Evolutionary conservation across 2,329 filamentous ascomycete genomes (phyloP), one percentile per base, ranked within the genome.

Genomic region (Pyrenochaeta sp.): DNA sequence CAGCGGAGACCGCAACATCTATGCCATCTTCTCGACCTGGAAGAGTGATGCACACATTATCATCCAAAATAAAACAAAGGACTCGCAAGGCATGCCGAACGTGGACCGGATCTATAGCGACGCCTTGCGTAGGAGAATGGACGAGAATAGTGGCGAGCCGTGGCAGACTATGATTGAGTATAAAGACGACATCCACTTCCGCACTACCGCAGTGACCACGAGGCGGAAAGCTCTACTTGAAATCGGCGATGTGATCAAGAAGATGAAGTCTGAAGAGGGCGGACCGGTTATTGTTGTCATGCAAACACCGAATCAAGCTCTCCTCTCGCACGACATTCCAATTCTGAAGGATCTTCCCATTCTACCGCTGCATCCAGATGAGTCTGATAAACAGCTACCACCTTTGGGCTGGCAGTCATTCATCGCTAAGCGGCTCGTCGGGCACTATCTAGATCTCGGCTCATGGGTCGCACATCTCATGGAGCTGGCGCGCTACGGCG

Each of bases 361-460:
- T 13, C 79, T 99, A 44, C 86, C 91, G 0, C 84, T 99, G 47
- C 90, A 90, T 69, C 90, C 92, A 58, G 92, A 98, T 69, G 85
- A 90, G 27, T 86, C 89, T 0, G 96, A 99, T 72, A 92, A 91
- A 75, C 90, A 93, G 37, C 83, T 98, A 4, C 95, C 95, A 9
- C 93, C 94, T 0, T 84, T 99, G 15, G 93, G 93, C 2, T 99
- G 95, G 95, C 95, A 98, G 76, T 84, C 88, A 0, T 93, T 96
- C 58, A 89, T 96, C 57, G 92, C 93, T 2, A 92, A 92, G 69
- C 88, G 94, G 27, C 81, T 98, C 9, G 90, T 98, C 8, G 89
- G 89, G 28, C 92, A 97, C 71, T 99, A 97, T 74, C 85, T 99
- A 13, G 92, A 92, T 56, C 86, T 99, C n/a, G 92, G 93, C 1